Conservation (phyloP, 2,329 filamentous ascomycete species). For the Coniella lustricola region DNA sequence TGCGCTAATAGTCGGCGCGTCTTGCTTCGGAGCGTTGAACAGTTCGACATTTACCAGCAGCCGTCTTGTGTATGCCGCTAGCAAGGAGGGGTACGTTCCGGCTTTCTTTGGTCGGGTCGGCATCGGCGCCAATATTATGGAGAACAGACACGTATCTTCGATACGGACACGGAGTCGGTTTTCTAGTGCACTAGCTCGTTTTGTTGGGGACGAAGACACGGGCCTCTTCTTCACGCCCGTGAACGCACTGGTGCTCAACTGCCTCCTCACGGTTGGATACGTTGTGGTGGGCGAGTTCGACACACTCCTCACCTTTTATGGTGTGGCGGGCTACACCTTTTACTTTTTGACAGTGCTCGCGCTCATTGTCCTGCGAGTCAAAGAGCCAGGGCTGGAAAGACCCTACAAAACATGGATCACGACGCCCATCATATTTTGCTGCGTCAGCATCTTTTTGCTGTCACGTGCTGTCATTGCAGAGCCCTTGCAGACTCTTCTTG, state of each 20-base stretch:
- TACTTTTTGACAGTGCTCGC: conserved; percentile 95
- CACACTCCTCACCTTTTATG: conserved; percentile 92
- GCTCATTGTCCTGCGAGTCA: conserved; percentile 80
- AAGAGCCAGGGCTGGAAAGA: conserved; percentile 78
- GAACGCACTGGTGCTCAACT: conserved; percentile 81
- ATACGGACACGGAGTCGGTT: conserved; percentile 48
- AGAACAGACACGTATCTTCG: conserved; percentile 33
- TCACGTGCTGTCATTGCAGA: conserved; percentile 84
- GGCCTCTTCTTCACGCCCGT: conserved; percentile 92
- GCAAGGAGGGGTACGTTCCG: conserved; percentile 91
- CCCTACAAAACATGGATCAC: conserved; percentile 96
- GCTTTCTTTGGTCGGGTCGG: conserved; percentile 77
- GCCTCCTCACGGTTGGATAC: conserved; percentile 65
- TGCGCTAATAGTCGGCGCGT: conserved; percentile 81
- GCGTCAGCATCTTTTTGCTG: conserved; percentile 87
- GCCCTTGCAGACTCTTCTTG: conserved; percentile 81
- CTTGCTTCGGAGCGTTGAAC: conserved; percentile 91
- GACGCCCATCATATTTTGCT: conserved; percentile 97
- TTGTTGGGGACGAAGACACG: conserved; percentile 68
- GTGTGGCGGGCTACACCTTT: conserved; percentile 93
- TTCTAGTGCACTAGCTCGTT: conserved; percentile 49
- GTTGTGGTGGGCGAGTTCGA: conserved; percentile 82
- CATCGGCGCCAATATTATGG: conserved; percentile 40
- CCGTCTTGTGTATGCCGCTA: conserved; percentile 85
- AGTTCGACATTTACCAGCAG: conserved; percentile 90